phyloP scores from a whole-genome alignment of 306 rosid genomes.

The Lathyrus tuberosus region DNA sequence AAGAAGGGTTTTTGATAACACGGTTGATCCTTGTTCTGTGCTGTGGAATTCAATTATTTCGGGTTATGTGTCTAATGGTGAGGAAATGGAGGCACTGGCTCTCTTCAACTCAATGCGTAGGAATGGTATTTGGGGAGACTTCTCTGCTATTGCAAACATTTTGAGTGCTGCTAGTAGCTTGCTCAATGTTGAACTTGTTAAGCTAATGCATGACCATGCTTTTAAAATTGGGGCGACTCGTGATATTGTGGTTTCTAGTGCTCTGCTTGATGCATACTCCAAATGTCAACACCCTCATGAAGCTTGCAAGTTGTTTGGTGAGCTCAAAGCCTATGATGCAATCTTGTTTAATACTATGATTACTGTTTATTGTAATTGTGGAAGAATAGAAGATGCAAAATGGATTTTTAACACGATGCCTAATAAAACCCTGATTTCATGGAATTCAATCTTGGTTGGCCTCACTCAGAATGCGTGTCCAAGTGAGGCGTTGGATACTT shows the following conservation, averaged over 20 bases:
- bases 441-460: conserved; percentile 81
- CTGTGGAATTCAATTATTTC: conserved; percentile 79
- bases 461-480: conserved; percentile 70
- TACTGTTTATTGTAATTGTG: conserved; percentile 65
- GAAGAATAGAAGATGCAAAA: conserved; percentile 77
- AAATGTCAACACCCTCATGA: conserved; percentile 62
- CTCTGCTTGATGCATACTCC: conserved; percentile 76
- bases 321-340: conserved; percentile 62
- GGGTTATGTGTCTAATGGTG: conserved; percentile 61
- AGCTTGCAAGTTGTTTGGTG: conserved; percentile 74
- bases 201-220: conserved; percentile 63
- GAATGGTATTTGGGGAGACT: conserved; percentile 55
- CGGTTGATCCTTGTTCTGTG: conserved; percentile 49
- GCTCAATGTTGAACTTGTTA: conserved; percentile 47
- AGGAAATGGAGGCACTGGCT: conserved; percentile 58
- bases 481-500: conserved; percentile 61
- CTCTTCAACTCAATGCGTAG: conserved; percentile 63
- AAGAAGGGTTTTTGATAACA: conserved; percentile 58
- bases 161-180: conserved; percentile 59
- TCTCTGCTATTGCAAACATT: conserved; percentile 58
- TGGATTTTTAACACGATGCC: conserved; percentile 58
- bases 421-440: conserved; percentile 66
- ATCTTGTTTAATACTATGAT: conserved; percentile 77
- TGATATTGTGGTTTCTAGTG: conserved; percentile 62
- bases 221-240: conserved; percentile 56